phyloP scores from a whole-genome alignment of 106 monocot species.

The Amphibolis antarctica region DNA sequence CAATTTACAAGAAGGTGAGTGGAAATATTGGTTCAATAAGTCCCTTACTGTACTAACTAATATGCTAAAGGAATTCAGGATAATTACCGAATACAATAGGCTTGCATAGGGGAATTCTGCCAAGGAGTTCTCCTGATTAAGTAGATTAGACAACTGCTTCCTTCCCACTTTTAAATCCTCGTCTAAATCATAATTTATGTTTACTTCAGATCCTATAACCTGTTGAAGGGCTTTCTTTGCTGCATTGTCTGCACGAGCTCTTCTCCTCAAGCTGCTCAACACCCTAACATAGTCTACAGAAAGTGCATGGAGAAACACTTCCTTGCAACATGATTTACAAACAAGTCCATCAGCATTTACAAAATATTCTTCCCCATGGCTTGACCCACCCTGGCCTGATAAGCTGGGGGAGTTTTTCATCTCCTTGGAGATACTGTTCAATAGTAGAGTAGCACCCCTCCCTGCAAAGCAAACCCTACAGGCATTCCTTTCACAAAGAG shows the following conservation, averaged over 20 bases:
- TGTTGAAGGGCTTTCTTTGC: conserved; percentile 42
- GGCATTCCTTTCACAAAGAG: conserved; percentile 50
- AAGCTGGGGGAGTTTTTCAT: conserved; percentile 34
- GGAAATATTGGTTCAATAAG: too few relatives aligned
- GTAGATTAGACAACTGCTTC: conserved; percentile 35
- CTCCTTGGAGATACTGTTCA: conserved; percentile 43
- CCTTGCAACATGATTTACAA: conserved; percentile 70
- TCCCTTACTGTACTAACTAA: not conserved
- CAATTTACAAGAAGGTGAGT: too few relatives aligned
- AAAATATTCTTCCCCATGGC: conserved; percentile 40
- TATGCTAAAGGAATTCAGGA: not conserved
- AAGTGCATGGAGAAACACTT: conserved; percentile 46
- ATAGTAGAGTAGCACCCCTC: conserved; percentile 60
- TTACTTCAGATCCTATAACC: conserved; percentile 29
- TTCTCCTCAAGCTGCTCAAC: conserved; percentile 54
- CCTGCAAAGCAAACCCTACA: conserved; percentile 92
- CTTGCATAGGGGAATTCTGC: conserved; percentile 90
- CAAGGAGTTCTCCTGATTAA: conserved; percentile 70
- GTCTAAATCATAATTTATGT: conserved; percentile 12
- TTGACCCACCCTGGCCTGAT: conserved; percentile 48
- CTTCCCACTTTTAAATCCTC: conserved; percentile 23
- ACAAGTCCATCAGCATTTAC: conserved; percentile 32
- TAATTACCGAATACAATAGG: conserved; percentile 52
- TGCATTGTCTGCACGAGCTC: conserved; percentile 52
- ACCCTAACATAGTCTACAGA: conserved; percentile 84